Base-by-base conservation (phyloP, 2,329 filamentous ascomycete genomes). In the Penicillium sp. region DNA sequence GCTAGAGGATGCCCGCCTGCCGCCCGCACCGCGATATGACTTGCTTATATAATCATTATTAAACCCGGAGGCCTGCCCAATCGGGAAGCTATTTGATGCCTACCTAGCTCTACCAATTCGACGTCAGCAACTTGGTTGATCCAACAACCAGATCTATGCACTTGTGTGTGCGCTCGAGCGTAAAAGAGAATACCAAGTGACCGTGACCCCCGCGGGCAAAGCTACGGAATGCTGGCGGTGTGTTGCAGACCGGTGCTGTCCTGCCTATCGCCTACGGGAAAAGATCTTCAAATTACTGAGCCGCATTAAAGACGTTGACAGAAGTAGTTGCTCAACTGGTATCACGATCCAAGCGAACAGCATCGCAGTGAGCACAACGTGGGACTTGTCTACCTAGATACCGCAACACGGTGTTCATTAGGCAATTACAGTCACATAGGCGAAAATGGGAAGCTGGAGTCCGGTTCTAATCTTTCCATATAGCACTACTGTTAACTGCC, bases 271-370 rank as follows among this genome's bases (percentile, higher is more conserved):
- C 74, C 45, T 61, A 68, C 8, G 57, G 17, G 10, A 21, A 62
- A 13, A 67, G 68, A 53, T 74, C 51, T 48, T 51, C 1, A 57
- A 53, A 31, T 57, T 75, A 9, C 63, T 74, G 63, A 52, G 54
- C 5, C 71, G 74, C 44, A 41, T 74, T 10, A 69, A 70, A 6
- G 61, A 73, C 57, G 78, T 4, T 76, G 13, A 79, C 40, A 62
- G 61, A 1, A 59, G 68, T 10, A 59, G 68, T 10, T 66, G 78
- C 38, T 69, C 64, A 80, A 80, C 76, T 80, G 6, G 13, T 0
- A 54, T 80, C 2, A 79, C 79, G 77, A 70, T 79, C 0, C 77
- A 80, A 53, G 76, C 6, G 74, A 75, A 60, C 74, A 76, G 55
- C 64, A 69, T 8, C 62, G 72, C 35, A 72, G 75, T 53, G 72